Conservation (phyloP, 2,329 filamentous ascomycete genomes). For the Fusarium sp. region DNA sequence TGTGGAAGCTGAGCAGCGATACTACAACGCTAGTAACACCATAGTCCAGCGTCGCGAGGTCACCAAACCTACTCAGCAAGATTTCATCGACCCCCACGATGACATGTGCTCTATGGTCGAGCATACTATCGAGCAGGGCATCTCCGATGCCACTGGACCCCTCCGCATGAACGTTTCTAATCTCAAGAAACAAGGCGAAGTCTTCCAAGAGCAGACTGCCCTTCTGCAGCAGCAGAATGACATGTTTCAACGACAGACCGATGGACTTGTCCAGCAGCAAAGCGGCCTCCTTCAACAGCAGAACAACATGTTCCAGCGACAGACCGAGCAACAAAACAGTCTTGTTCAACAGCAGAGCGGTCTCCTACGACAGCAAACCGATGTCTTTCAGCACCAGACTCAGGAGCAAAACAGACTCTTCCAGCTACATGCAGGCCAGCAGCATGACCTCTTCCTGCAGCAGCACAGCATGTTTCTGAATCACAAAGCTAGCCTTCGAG, state of each 20-base stretch:
- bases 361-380: background rate
- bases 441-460: background rate
- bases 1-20: slow-evolving; percentile 38
- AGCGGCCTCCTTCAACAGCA: background rate
- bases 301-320: too few species aligned
- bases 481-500: slow-evolving; percentile 1
- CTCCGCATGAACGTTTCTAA: slow-evolving; percentile 43
- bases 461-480: background rate
- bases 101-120: slow-evolving; percentile 46
- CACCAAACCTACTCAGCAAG: background rate
- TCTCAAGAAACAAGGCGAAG: slow-evolving; percentile 42
- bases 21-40: slow-evolving; percentile 21
- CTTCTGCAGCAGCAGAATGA: background rate
- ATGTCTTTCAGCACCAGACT: background rate
- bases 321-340: too few species aligned
- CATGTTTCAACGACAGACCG: background rate
- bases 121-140: slow-evolving; percentile 47
- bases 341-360: background rate
- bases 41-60: background rate
- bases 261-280: background rate
- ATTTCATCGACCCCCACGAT: slow-evolving; percentile 28
- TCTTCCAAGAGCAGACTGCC: slow-evolving; percentile 5
- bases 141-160: slow-evolving; percentile 47
- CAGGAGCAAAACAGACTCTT: background rate
- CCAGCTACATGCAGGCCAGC: background rate